These are phyloP conservation scores for Phylloporus sp. DNA, from an alignment of 768 basidiomycete genomes.

Conservation along the genomic window DNA sequence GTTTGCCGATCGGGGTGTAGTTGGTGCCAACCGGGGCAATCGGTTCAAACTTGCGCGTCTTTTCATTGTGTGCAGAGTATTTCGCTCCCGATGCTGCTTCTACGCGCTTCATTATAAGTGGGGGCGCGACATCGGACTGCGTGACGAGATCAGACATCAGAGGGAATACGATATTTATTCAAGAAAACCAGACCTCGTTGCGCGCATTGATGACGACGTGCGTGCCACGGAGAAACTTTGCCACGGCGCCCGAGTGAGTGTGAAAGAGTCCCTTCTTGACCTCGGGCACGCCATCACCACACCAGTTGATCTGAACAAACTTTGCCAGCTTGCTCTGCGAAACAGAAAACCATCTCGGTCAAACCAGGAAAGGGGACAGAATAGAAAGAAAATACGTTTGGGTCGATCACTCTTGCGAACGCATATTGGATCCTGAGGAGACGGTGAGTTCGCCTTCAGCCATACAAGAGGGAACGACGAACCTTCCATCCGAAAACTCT, in stretches of 20 bases:
- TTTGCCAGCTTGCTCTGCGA: conserved; percentile 75
- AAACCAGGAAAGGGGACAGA: background rate
- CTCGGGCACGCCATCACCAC: conserved; percentile 94
- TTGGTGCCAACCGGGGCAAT: conserved; percentile 77
- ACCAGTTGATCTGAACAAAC: conserved; percentile 96
- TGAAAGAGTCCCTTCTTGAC: conserved; percentile 90
- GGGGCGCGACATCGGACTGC: conserved; percentile 76
- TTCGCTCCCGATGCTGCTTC: conserved; percentile 86
- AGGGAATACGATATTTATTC: background rate
- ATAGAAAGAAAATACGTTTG: conserved; percentile 51
- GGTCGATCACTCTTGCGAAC: conserved; percentile 79
- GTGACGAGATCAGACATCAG: background rate
- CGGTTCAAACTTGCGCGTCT: conserved; percentile 65
- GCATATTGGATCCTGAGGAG: conserved; percentile 83
- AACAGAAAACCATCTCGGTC: background rate
- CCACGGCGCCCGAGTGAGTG: conserved; percentile 76
- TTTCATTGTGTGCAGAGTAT: conserved; percentile 80
- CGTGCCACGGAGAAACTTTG: conserved; percentile 72
- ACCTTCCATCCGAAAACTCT: conserved; percentile 94
- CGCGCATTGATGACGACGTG: conserved; percentile 86
- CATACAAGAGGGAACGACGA: conserved; percentile 19
- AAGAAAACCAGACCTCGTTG: conserved; percentile 59
- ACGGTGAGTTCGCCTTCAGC: conserved; percentile 2
- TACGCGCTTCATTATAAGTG: conserved; percentile 79
- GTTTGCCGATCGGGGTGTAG: conserved; percentile 70